These are phyloP conservation scores for Sonneratia caseolaris DNA, from an alignment of 345 rosid genomes.

Conservation along the genomic window DNA sequence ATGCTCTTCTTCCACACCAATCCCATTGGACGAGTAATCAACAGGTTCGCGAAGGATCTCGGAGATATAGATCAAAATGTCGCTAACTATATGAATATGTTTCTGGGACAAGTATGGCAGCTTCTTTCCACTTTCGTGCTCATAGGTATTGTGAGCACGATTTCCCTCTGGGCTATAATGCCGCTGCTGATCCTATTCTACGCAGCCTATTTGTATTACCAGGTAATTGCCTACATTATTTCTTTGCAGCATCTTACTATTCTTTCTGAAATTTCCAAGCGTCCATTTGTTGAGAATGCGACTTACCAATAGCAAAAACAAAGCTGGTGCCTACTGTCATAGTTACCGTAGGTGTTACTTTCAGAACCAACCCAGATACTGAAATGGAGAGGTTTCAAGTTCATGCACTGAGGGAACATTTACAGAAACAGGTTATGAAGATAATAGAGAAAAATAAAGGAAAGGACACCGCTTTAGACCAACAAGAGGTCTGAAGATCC, in stretches of 20 bases:
- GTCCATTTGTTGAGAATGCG: neutral
- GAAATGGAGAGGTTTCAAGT: neutral
- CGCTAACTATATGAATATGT: conserved; percentile 56
- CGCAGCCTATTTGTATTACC: conserved; percentile 85
- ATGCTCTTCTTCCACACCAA: conserved; percentile 94
- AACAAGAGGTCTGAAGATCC: neutral
- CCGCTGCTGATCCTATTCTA: conserved; percentile 82
- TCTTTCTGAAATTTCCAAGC: neutral
- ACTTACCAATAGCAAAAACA: neutral
- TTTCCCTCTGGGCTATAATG: conserved; percentile 92
- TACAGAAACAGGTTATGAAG: neutral
- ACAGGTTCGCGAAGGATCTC: conserved; percentile 86
- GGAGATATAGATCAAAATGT: conserved; percentile 86
- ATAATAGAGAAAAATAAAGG: neutral
- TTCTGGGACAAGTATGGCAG: conserved; percentile 69
- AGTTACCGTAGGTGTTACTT: neutral
- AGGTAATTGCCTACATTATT: conserved; percentile 32
- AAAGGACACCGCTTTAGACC: neutral
- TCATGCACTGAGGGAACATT: neutral
- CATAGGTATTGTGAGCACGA: conserved; percentile 75
- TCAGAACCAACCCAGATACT: neutral
- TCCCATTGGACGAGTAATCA: conserved; percentile 82
- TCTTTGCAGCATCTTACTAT: conserved; percentile 1
- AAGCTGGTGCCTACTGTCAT: neutral
- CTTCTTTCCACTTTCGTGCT: conserved; percentile 87